Evolutionary conservation across 1,284 basidiomycete genomes (phyloP).

Genomic region (Xerocomus minutiporus): DNA sequence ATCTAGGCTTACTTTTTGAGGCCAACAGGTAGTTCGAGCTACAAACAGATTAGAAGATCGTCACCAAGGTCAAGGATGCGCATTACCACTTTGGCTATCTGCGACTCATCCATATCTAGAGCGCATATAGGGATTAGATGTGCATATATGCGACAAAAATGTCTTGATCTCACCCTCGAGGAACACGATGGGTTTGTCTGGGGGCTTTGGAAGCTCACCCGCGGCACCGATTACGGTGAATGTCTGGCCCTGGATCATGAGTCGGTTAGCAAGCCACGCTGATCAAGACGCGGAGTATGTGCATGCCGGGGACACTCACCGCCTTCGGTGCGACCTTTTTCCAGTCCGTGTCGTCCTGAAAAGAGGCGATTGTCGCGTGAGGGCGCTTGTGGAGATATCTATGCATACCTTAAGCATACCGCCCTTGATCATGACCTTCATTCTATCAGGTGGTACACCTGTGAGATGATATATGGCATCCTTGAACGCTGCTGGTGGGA

Average conservation of each 20-base stretch:
- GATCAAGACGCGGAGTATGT: conserved; percentile 1
- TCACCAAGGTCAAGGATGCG: background rate
- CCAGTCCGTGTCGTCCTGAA: conserved; percentile 82
- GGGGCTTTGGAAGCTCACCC: conserved; percentile 86
- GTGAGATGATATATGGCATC: conserved; percentile 77
- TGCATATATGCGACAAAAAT: background rate
- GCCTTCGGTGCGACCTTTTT: conserved; percentile 77
- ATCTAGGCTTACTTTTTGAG: conserved; percentile 51
- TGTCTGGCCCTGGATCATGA: conserved; percentile 54
- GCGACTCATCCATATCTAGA: conserved; percentile 80
- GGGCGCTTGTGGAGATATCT: background rate
- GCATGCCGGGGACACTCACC: conserved; percentile 40
- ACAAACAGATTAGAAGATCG: conserved; percentile 5
- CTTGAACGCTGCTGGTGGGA: conserved; percentile 75
- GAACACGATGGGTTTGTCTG: conserved; percentile 75
- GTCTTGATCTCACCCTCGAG: conserved; percentile 54
- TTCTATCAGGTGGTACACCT: conserved; percentile 84
- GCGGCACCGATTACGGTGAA: conserved; percentile 92
- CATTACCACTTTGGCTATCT: conserved; percentile 75
- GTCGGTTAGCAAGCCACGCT: background rate
- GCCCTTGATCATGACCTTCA: conserved; percentile 97
- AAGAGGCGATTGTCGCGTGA: conserved; percentile 1
- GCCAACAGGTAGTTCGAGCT: conserved; percentile 67
- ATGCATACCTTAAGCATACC: conserved; percentile 76
- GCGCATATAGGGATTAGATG: conserved; percentile 15